phyloP scores from a whole-genome alignment of 768 basidiomycete species.

The Trametes meyenii region DNA sequence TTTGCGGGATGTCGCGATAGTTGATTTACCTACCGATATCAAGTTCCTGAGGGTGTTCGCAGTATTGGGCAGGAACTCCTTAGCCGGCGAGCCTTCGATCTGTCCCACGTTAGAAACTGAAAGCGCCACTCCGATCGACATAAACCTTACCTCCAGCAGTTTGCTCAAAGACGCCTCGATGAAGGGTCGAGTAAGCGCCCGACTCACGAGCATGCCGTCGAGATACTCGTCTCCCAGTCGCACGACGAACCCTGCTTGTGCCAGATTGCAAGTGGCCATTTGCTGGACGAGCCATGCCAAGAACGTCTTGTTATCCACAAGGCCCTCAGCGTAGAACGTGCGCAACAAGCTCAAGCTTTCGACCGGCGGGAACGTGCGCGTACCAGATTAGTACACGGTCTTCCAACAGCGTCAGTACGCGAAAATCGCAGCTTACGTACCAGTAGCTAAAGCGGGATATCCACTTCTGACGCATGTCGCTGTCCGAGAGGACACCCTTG shows the following conservation, averaged over 20 bases:
- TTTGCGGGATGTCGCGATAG: background rate
- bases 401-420: background rate
- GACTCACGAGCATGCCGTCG: constrained; percentile 63
- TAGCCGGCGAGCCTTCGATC: constrained; percentile 57
- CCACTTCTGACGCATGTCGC: constrained; percentile 74
- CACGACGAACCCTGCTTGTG: constrained; percentile 77
- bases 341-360: constrained; percentile 69
- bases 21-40: constrained; percentile 56
- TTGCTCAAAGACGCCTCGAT: constrained; percentile 71
- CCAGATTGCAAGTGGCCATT: constrained; percentile 75
- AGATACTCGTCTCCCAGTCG: constrained; percentile 82
- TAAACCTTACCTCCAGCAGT: constrained; percentile 57
- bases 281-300: constrained; percentile 80
- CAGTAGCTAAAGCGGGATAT: constrained; percentile 78
- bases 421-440: constrained; percentile 38
- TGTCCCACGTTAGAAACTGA: background rate
- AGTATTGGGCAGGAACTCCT: constrained; percentile 56
- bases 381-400: constrained; percentile 11
- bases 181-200: constrained; percentile 71
- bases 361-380: background rate
- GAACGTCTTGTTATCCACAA: constrained; percentile 79
- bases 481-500: constrained; percentile 77
- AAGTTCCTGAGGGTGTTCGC: constrained; percentile 56
- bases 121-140: background rate
- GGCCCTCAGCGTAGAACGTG: constrained; percentile 77